Conservation (phyloP, 495 filamentous ascomycete species). For the Hypoxylon rickii region DNA sequence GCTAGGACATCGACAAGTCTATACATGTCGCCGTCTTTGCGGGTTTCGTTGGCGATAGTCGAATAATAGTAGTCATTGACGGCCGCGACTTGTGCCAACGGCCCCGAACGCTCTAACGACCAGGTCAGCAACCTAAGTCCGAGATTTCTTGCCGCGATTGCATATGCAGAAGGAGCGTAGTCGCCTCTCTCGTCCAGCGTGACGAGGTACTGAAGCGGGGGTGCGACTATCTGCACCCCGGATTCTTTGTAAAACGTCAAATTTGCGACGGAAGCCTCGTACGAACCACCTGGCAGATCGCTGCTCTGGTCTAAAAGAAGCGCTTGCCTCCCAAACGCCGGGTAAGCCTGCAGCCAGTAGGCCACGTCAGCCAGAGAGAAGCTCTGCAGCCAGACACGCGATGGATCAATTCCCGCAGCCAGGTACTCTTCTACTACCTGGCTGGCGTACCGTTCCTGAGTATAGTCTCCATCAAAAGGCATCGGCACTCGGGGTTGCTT, state of each 20-base stretch:
- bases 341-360: constrained; percentile 64
- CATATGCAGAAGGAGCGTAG: constrained; percentile 50
- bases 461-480: constrained; percentile 66
- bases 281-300: constrained; percentile 49
- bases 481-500: constrained; percentile 63
- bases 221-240: constrained; percentile 51
- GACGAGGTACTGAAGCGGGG: constrained; percentile 50
- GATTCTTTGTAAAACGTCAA: constrained; percentile 50
- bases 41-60: constrained; percentile 53
- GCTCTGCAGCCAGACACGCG: constrained; percentile 62
- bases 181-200: constrained; percentile 39
- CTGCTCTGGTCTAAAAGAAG: constrained; percentile 62
- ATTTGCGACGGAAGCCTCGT: constrained; percentile 52
- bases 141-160: constrained; percentile 52
- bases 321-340: constrained; percentile 60
- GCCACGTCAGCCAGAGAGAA: constrained; percentile 63
- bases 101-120: constrained; percentile 64
- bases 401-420: constrained; percentile 53
- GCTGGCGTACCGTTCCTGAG: constrained; percentile 60
- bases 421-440: constrained; percentile 64
- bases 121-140: constrained; percentile 64
- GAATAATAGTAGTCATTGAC: constrained; percentile 59
- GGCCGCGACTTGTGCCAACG: constrained; percentile 49
- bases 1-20: constrained; percentile 61
- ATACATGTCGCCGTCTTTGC: constrained; percentile 63